Evolutionary conservation across 192 early-diverging fungal genomes (phyloP).

Genomic region (Coemansia sp.): DNA sequence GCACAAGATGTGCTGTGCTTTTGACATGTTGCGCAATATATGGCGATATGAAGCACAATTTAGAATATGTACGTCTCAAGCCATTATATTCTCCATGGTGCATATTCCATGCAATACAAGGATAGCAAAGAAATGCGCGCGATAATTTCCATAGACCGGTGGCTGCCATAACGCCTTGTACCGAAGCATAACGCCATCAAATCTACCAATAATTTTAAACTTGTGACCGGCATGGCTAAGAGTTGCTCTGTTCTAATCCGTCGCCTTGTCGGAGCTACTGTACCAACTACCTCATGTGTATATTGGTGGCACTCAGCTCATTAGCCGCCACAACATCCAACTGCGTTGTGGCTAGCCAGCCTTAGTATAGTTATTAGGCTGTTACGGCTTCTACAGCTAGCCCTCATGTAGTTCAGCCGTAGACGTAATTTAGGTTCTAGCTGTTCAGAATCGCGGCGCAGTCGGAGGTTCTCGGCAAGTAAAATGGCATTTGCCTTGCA

Average conservation of each 20-base stretch:
- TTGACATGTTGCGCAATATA: not conserved
- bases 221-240: not conserved
- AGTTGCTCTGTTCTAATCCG: too few species aligned
- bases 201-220: not conserved
- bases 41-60: slow-evolving; percentile 5
- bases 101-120: slow-evolving; percentile 2
- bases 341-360: not conserved
- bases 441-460: not conserved
- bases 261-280: not conserved
- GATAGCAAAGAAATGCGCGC: slow-evolving; percentile 9
- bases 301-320: not conserved
- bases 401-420: not conserved
- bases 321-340: not conserved
- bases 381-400: not conserved
- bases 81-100: slow-evolving; percentile 15
- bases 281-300: too few species aligned
- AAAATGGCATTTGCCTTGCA: not conserved
- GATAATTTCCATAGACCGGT: slow-evolving; percentile 5
- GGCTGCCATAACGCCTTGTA: not conserved
- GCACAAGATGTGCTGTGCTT: not conserved
- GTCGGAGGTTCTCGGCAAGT: slow-evolving; percentile 1
- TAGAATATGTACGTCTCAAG: slow-evolving; percentile 21
- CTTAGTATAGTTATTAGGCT: not conserved
- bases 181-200: not conserved
- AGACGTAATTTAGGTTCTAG: not conserved